Evolutionary conservation across 345 rosid species (phyloP).

Genomic region (Reutealis trisperma): DNA sequence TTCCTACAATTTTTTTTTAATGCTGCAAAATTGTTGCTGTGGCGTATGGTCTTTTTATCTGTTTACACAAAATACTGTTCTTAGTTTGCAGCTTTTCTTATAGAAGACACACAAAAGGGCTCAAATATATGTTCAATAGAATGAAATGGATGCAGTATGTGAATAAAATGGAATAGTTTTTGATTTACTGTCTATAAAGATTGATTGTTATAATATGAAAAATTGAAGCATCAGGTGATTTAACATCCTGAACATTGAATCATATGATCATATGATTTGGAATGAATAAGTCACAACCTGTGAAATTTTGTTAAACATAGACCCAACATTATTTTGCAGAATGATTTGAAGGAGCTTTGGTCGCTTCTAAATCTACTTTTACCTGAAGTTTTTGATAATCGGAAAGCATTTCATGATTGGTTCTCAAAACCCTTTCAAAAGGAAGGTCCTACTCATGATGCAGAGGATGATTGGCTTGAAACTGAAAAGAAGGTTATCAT

Average conservation of each 20-base stretch:
- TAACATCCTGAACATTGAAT: neutral
- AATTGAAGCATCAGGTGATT: neutral
- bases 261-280: neutral
- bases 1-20: neutral
- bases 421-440: slow-evolving; percentile 96
- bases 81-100: neutral
- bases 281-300: neutral
- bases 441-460: slow-evolving; percentile 77
- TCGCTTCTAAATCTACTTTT: slow-evolving; percentile 96
- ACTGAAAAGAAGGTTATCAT: slow-evolving; percentile 98
- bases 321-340: slow-evolving; percentile 49
- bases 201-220: neutral
- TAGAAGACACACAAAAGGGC: neutral
- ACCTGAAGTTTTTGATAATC: slow-evolving; percentile 99
- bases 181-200: neutral
- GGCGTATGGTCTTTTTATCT: neutral
- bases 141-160: neutral
- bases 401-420: slow-evolving; percentile 99
- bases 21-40: neutral
- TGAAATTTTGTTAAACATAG: slow-evolving; percentile 3
- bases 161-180: neutral
- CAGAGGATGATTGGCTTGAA: slow-evolving; percentile 99
- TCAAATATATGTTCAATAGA: slow-evolving; percentile 1
- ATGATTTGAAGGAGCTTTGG: slow-evolving; percentile 99
- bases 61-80: neutral